Conservation (phyloP, 208 protist species). For the Blechomonas ayalai region DNA sequence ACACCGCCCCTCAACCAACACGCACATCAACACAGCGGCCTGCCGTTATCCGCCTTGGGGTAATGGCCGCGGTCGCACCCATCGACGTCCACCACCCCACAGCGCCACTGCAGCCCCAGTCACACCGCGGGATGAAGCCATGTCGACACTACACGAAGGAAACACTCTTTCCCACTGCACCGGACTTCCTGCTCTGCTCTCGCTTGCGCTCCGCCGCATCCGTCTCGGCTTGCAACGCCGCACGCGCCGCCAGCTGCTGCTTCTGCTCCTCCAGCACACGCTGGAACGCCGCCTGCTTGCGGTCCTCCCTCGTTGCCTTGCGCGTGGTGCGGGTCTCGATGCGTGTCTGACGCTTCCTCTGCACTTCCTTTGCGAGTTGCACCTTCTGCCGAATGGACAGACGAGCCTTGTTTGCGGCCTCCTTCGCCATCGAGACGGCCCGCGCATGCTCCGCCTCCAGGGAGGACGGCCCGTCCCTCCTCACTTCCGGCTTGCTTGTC, state of each 20-base stretch:
- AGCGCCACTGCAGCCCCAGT: too few species aligned
- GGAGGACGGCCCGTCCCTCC: not conserved
- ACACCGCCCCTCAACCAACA: too few species aligned
- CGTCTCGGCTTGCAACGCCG: constrained; percentile 19
- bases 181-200: constrained; percentile 5
- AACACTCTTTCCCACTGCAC: constrained; percentile 31
- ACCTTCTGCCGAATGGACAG: constrained; percentile 44
- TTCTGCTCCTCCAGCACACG: constrained; percentile 82
- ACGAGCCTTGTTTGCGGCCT: constrained; percentile 34
- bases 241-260: constrained; percentile 55
- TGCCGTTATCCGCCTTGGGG: too few species aligned
- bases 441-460: constrained; percentile 40
- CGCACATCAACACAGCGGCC: too few species aligned
- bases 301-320: constrained; percentile 31
- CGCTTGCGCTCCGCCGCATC: constrained; percentile 9
- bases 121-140: too few species aligned
- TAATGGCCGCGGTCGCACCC: too few species aligned
- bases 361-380: constrained; percentile 37
- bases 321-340: constrained; percentile 24
- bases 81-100: too few species aligned
- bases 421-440: constrained; percentile 50
- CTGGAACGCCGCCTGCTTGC: constrained; percentile 45
- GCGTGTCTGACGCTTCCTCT: constrained; percentile 44
- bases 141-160: too few species aligned
- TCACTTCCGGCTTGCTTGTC: not conserved